phyloP scores from a whole-genome alignment of 495 filamentous ascomycete species.

The Rostrohypoxylon terebratum region DNA sequence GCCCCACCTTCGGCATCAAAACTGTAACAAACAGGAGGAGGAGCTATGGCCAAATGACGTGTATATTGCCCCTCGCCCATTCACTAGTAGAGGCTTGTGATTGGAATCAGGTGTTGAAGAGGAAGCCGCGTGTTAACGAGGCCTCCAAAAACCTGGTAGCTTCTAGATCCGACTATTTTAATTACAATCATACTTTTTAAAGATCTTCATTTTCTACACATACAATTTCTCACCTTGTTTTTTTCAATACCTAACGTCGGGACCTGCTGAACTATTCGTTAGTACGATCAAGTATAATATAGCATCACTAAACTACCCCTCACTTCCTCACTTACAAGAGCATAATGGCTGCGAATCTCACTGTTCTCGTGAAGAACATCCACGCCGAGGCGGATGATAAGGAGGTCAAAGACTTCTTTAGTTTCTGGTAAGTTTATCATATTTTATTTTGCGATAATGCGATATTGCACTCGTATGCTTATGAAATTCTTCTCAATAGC shows the following conservation, averaged over 20 bases:
- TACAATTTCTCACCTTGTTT: neutral
- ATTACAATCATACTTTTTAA: neutral
- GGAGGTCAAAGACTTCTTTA: conserved; percentile 97
- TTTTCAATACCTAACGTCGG: neutral
- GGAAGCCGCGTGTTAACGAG: conserved; percentile 30
- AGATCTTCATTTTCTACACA: conserved; percentile 12
- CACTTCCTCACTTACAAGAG: conserved; percentile 37
- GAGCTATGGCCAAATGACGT: conserved; percentile 38
- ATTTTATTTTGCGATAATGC: neutral
- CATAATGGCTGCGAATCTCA: conserved; percentile 55
- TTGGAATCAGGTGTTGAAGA: conserved; percentile 26
- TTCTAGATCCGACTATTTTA: conserved; percentile 1
- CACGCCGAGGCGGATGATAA: conserved; percentile 81
- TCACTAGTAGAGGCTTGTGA: conserved; percentile 35
- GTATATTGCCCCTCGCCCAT: conserved; percentile 41
- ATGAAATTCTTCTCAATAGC: conserved; percentile 61
- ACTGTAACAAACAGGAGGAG: neutral
- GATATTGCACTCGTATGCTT: neutral
- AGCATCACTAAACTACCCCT: conserved; percentile 19
- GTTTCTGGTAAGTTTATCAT: conserved; percentile 81
- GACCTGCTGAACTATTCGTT: neutral
- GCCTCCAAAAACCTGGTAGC: conserved; percentile 27
- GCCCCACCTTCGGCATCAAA: conserved; percentile 7
- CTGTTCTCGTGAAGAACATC: conserved; percentile 83
- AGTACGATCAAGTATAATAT: neutral